A percentile compares a stretch with the other conserved stretches of the same genome.
These are phyloP conservation scores for Claviceps pazoutovae DNA, from an alignment of 2,329 filamentous ascomycete genomes.

Conservation along the genomic window DNA sequence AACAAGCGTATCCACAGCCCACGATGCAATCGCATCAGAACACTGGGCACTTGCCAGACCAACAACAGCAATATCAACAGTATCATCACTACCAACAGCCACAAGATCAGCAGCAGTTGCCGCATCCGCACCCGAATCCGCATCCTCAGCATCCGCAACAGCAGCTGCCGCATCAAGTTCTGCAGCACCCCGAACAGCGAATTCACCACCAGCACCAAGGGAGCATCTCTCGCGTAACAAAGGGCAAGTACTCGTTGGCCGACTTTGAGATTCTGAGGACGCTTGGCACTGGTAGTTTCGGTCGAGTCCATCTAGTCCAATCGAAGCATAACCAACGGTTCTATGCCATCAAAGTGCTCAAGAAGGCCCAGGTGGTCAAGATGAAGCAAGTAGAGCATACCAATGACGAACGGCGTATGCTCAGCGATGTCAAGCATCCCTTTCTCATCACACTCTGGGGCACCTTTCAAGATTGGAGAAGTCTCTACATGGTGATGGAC, in stretches of 20 bases:
- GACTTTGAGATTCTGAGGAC: constrained; percentile 89
- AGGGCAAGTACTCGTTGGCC: constrained; percentile 88
- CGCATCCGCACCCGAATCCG: constrained; percentile 12
- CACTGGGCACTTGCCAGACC: constrained; percentile 6
- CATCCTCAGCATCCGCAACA: constrained; percentile 12
- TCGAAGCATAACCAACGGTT: constrained; percentile 96
- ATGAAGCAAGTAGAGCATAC: constrained; percentile 99
- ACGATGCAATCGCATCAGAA: constrained; percentile 14
- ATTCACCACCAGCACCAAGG: constrained; percentile 19
- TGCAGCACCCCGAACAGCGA: constrained; percentile 15
- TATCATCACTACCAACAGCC: constrained; percentile 14
- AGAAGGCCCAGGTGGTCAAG: constrained; percentile 96
- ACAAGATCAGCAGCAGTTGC: constrained; percentile 10
- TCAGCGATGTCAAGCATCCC: constrained; percentile 92
- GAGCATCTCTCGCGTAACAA: constrained; percentile 52
- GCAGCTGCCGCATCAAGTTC: constrained; percentile 6
- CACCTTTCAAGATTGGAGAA: constrained; percentile 89
- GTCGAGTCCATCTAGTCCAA: constrained; percentile 89
- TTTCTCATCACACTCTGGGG: constrained; percentile 98
- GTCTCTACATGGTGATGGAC: constrained; percentile 99
- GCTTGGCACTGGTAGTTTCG: constrained; percentile 91
- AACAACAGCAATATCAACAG: constrained; percentile 10
- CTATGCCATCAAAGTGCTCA: constrained; percentile 96
- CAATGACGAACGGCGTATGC: constrained; percentile 92
- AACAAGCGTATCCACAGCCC: constrained; percentile 15